Conservation (phyloP, 139 green algal species). For the Chlamydomonas incerta region DNA sequence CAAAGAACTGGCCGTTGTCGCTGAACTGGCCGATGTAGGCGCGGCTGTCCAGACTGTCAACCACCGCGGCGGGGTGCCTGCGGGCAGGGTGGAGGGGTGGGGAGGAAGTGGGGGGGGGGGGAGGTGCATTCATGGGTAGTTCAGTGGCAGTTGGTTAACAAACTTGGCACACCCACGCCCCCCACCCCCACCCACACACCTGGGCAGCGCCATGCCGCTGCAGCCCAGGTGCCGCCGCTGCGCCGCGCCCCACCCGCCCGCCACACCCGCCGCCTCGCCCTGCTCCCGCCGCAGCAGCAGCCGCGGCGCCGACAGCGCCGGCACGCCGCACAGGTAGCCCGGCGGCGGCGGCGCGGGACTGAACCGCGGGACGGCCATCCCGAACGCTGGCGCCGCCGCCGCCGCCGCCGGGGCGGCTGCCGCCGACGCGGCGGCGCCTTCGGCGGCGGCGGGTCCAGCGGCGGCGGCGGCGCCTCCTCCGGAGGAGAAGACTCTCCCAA, state of each 20-base stretch:
- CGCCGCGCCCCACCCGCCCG: neutral
- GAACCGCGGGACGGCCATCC: neutral
- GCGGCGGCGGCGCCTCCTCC: neutral
- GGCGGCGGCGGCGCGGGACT: neutral
- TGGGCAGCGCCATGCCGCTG: neutral
- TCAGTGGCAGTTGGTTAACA: too few species aligned
- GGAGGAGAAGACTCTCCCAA: neutral
- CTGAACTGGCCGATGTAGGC: constrained; percentile 96
- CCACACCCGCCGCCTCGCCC: neutral
- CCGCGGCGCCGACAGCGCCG: neutral
- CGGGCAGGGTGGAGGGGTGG: neutral
- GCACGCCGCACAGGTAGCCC: neutral
- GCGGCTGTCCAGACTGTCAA: constrained; percentile 73
- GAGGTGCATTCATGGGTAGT: too few species aligned
- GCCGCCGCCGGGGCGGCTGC: too few species aligned
- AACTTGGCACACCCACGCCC: too few species aligned
- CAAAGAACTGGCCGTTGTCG: constrained; percentile 83
- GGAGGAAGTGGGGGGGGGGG: neutral
- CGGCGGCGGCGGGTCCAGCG: too few species aligned
- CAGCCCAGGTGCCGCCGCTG: constrained; percentile 27
- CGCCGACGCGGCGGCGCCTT: too few species aligned
- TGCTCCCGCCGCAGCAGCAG: constrained; percentile 27
- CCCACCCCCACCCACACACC: too few species aligned
- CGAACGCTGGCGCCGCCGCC: neutral
- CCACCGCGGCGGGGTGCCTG: constrained; percentile 45